Evolutionary conservation across 805 yeast genomes (phyloP).

Genomic region (Jamesozyma lodderae): DNA sequence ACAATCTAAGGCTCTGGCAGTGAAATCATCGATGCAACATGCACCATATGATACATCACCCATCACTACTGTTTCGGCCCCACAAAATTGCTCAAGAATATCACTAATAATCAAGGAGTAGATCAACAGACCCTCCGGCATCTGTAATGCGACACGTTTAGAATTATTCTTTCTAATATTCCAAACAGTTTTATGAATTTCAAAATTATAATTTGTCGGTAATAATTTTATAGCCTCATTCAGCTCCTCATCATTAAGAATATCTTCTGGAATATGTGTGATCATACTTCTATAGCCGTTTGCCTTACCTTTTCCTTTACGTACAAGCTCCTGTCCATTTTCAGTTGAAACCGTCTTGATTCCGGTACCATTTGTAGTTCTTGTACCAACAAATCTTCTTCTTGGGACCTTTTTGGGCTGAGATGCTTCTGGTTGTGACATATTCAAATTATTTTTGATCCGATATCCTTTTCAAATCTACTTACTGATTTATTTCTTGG

Average conservation of each 20-base stretch:
- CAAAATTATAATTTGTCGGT: slow-evolving; percentile 91
- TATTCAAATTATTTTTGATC: too few species aligned
- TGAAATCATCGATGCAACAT: slow-evolving; percentile 93
- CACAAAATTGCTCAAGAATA: slow-evolving; percentile 84
- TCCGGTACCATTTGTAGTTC: slow-evolving; percentile 23
- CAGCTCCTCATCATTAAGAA: slow-evolving; percentile 68
- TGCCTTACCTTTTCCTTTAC: slow-evolving; percentile 22
- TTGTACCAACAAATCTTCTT: slow-evolving; percentile 55
- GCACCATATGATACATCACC: slow-evolving; percentile 99
- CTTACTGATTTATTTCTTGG: too few species aligned
- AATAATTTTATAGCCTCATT: slow-evolving; percentile 72
- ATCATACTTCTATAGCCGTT: slow-evolving; percentile 48
- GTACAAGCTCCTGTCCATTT: slow-evolving; percentile 19
- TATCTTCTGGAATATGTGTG: slow-evolving; percentile 84
- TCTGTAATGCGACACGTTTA: slow-evolving; percentile 81
- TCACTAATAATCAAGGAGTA: slow-evolving; percentile 87
- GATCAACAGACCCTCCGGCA: slow-evolving; percentile 93
- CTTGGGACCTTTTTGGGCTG: slow-evolving; percentile 29
- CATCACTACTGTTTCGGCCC: slow-evolving; percentile 84
- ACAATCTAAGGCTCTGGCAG: slow-evolving; percentile 87
- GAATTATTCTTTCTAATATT: slow-evolving; percentile 69
- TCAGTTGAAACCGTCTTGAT: slow-evolving; percentile 15
- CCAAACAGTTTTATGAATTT: slow-evolving; percentile 93
- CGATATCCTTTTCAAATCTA: too few species aligned
- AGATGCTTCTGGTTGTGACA: too few species aligned